Evolutionary conservation across 148 eudicot species (phyloP), one percentile per base, ranked within the genome.

Genomic region (Cornus suecica): DNA sequence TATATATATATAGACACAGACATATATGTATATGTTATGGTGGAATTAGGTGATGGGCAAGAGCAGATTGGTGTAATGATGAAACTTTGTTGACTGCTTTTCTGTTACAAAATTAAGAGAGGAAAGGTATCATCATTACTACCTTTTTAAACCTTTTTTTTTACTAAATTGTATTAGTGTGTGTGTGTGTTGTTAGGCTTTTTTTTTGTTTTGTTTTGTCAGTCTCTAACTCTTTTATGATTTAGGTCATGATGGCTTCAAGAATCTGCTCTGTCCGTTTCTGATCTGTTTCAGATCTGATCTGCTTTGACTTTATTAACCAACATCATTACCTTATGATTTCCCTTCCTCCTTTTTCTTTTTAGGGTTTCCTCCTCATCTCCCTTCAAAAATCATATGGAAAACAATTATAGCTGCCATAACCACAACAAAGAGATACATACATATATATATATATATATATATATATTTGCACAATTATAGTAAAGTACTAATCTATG

Each of bases 31-130:
- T n/a, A n/a, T n/a, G n/a, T n/a, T n/a, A n/a, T n/a, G n/a, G n/a
- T n/a, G 20, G 62, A 58, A 58, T 9, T 60, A 32, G 24, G 41
- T 20, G 0, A 11, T 68, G 65, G 71, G 68, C 56, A 78, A 42
- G 72, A 52, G 76, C 76, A 56, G 81, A 78, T 82, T 82, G 81
- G 66, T 27, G 79, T 41, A 78, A 78, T 82, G 73, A 82, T 78
- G 77, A 66, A 45, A 30, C 4, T 20, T 51, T 74, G n/a, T 74
- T 82, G 78, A 70, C 78, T 34, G 42, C 42, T 37, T 37, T 37
- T 37, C 42, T 37, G 42, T 65, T 23, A 37, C 61, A 29, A 31
- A 74, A n/a, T n/a, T n/a, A n/a, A 65, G 14, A 41, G 18, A 32
- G 52, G 26, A 24, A 51, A 58, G 42, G 10, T 62, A 69, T 61